phyloP scores from a whole-genome alignment of 805 yeast genomes.

The Jamesozyma rosinii region DNA sequence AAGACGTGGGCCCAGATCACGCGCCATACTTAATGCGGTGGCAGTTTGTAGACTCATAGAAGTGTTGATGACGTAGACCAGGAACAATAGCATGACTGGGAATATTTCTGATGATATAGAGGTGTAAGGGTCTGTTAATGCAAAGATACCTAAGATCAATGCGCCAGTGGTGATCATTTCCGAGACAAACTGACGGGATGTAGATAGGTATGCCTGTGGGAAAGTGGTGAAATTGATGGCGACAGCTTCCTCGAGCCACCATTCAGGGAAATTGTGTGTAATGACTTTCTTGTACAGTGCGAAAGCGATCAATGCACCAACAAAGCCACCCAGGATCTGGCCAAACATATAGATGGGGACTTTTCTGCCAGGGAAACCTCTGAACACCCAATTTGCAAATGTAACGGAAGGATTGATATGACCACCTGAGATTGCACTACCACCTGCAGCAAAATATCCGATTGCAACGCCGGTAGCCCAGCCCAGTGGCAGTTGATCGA shows the following conservation, averaged over 20 bases:
- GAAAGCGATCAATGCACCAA: conserved; percentile 39
- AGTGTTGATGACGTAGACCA: conserved; percentile 40
- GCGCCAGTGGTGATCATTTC: conserved; percentile 40
- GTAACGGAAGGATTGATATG: conserved; percentile 50
- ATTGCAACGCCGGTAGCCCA: conserved; percentile 49
- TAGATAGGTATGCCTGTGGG: conserved; percentile 34
- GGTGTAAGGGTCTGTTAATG: conserved; percentile 44
- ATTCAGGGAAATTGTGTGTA: conserved; percentile 20
- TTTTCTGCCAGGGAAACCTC: conserved; percentile 45
- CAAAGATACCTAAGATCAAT: conserved; percentile 39
- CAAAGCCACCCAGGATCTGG: conserved; percentile 42
- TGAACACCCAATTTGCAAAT: conserved; percentile 37
- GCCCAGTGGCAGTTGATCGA: conserved; percentile 36
- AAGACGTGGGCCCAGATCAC: conserved; percentile 48
- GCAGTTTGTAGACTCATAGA: conserved; percentile 46
- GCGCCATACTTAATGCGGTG: conserved; percentile 45
- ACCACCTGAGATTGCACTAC: conserved; percentile 45
- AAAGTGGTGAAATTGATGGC: conserved; percentile 42
- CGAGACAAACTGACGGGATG: conserved; percentile 40
- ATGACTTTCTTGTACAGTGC: conserved; percentile 36
- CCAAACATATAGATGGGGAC: conserved; percentile 38
- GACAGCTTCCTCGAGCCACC: conserved; percentile 21
- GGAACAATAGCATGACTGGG: conserved; percentile 40
- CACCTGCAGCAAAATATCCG: conserved; percentile 44
- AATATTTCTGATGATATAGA: conserved; percentile 38